These are phyloP conservation scores for Polysphondylium violaceum DNA, from an alignment of 78 protist genomes.

Conservation along the genomic window DNA sequence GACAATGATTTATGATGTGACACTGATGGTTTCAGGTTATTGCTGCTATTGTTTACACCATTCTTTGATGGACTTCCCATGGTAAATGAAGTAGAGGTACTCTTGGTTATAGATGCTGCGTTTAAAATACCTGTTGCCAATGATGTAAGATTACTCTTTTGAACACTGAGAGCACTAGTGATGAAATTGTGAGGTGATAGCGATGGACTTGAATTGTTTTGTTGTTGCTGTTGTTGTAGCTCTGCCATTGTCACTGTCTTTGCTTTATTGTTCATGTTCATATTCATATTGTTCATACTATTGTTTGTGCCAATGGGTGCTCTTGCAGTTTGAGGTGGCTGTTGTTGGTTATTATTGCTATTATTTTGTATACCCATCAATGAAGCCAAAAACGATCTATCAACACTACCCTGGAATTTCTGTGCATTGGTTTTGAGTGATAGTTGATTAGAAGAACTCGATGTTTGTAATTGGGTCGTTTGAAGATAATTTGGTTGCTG, in stretches of 20 bases:
- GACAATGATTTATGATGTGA: conserved; percentile 49
- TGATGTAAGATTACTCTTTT: conserved; percentile 33
- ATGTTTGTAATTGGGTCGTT: background rate
- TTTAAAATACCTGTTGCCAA: background rate
- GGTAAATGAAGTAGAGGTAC: conserved; percentile 66
- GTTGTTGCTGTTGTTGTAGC: conserved; percentile 33
- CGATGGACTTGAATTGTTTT: conserved; percentile 9
- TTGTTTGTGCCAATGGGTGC: background rate
- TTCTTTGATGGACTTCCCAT: conserved; percentile 21
- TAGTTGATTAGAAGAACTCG: background rate
- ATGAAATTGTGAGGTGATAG: background rate
- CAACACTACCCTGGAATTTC: conserved; percentile 66
- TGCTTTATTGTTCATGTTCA: conserved; percentile 7
- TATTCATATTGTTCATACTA: background rate
- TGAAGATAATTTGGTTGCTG: background rate
- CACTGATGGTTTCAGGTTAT: conserved; percentile 21
- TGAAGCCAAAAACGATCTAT: conserved; percentile 56
- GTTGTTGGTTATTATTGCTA: conserved; percentile 2
- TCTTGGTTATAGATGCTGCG: conserved; percentile 33
- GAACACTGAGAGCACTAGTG: background rate
- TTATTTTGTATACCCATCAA: conserved; percentile 19
- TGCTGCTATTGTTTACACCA: background rate
- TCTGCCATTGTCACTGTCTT: conserved; percentile 33
- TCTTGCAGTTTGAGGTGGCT: background rate
- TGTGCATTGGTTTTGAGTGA: background rate